A percentile compares a stretch with the other conserved stretches of the same genome.
These are phyloP conservation scores for Eucalyptus curtisii DNA, from an alignment of 345 rosid species.

Conservation along the genomic window DNA sequence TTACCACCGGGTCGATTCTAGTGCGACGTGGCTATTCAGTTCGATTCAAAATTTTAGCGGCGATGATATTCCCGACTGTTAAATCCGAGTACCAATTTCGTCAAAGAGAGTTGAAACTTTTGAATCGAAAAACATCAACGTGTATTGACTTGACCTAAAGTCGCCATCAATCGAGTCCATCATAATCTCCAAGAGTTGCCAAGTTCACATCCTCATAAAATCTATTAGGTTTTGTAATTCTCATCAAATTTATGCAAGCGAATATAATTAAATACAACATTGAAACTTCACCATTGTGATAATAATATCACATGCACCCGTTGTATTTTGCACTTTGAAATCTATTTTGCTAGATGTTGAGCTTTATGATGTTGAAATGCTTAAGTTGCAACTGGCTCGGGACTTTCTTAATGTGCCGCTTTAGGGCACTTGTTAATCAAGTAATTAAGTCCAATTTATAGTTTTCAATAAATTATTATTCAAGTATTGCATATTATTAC, in stretches of 20 bases:
- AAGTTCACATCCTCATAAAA: fast-evolving
- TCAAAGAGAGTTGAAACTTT: fast-evolving
- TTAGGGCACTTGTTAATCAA: neutral
- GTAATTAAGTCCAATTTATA: neutral
- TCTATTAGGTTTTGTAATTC: neutral
- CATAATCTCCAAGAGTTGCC: neutral
- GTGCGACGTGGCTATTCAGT: neutral
- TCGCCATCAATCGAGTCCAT: fast-evolving
- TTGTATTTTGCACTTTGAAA: neutral
- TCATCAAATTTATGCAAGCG: neutral
- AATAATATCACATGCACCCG: neutral
- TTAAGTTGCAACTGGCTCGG: fast-evolving
- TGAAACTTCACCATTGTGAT: neutral
- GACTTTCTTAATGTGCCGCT: neutral
- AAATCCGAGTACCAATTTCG: fast-evolving
- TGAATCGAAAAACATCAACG: fast-evolving
- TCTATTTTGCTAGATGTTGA: fast-evolving
- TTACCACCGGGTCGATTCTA: fast-evolving
- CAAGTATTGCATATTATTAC: fast-evolving
- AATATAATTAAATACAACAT: neutral
- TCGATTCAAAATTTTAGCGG: fast-evolving
- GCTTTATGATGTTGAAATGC: neutral
- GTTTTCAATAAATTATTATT: neutral
- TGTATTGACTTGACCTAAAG: neutral
- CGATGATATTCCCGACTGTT: fast-evolving